These are phyloP conservation scores for Lepiota venenata DNA, from an alignment of 768 basidiomycete species.

Conservation along the genomic window DNA sequence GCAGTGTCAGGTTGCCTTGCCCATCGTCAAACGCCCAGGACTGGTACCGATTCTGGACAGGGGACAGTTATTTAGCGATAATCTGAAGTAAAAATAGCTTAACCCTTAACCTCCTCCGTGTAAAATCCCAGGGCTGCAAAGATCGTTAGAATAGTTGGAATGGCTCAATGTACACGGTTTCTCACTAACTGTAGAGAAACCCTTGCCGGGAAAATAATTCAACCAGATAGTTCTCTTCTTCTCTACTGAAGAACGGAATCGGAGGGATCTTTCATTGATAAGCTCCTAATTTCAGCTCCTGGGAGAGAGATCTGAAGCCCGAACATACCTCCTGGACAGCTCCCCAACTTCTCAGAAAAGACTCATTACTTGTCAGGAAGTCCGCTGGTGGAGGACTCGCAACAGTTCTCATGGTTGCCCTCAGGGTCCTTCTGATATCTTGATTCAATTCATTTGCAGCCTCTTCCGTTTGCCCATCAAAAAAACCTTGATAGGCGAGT, in stretches of 20 bases:
- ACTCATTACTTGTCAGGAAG: slow-evolving; percentile 47
- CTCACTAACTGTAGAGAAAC: slow-evolving; percentile 56
- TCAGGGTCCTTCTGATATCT: slow-evolving; percentile 54
- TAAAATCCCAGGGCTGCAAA: slow-evolving; percentile 63
- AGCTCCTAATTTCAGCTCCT: background rate
- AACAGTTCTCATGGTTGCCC: slow-evolving; percentile 51
- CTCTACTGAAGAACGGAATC: slow-evolving; percentile 53
- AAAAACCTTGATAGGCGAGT: slow-evolving; percentile 63
- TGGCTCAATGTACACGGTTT: background rate
- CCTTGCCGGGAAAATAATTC: slow-evolving; percentile 56
- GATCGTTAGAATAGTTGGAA: background rate
- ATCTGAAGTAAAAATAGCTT: background rate
- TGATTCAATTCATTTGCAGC: slow-evolving; percentile 52
- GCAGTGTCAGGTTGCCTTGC: slow-evolving; percentile 44
- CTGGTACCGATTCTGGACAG: slow-evolving; percentile 34
- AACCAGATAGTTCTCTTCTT: slow-evolving; percentile 71
- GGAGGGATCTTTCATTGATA: slow-evolving; percentile 47
- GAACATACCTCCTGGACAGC: slow-evolving; percentile 36
- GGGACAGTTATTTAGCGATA: background rate
- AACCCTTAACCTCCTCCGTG: slow-evolving; percentile 40
- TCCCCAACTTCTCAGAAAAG: slow-evolving; percentile 53
- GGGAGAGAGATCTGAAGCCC: background rate
- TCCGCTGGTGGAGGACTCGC: slow-evolving; percentile 51
- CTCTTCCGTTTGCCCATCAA: slow-evolving; percentile 42
- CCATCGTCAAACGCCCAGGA: slow-evolving; percentile 36